Percentiles rank a stretch among this genome's conserved stretches.
Evolutionary conservation across 805 yeast species (phyloP).

Genomic region (Teunomyces atbi): DNA sequence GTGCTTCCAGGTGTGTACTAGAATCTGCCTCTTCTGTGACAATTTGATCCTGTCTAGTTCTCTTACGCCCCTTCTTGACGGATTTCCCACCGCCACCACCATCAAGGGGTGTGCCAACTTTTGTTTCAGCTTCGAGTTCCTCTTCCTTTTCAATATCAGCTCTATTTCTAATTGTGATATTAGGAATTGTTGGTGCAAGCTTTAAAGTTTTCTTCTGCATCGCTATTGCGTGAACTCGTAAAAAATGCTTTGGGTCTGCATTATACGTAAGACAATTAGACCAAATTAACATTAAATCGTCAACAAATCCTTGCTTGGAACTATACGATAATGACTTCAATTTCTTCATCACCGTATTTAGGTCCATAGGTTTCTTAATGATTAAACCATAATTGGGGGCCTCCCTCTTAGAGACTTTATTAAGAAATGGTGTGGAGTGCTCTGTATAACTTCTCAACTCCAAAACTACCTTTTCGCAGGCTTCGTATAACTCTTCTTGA

Average conservation of each 20-base stretch:
- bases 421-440: conserved; percentile 93
- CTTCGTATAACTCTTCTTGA: conserved; percentile 96
- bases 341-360: conserved; percentile 90
- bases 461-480: conserved; percentile 90
- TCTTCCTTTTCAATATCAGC: conserved; percentile 71
- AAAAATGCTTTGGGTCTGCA: conserved; percentile 89
- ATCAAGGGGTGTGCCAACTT: conserved; percentile 21
- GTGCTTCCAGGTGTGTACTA: conserved; percentile 14
- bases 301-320: conserved; percentile 88
- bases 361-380: conserved; percentile 93
- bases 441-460: conserved; percentile 92
- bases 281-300: conserved; percentile 94
- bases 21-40: conserved; percentile 26
- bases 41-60: conserved; percentile 34
- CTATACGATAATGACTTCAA: conserved; percentile 77
- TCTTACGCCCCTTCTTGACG: conserved; percentile 41
- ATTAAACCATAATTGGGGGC: conserved; percentile 95
- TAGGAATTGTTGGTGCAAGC: conserved; percentile 84
- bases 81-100: conserved; percentile 31
- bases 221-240: conserved; percentile 89
- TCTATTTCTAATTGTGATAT: conserved; percentile 72
- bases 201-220: conserved; percentile 88
- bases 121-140: conserved; percentile 25
- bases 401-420: conserved; percentile 94
- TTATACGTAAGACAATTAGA: conserved; percentile 88